These are phyloP conservation scores for Pelargonium hybrid DNA, from an alignment of 441 rosid genomes.

Conservation along the genomic window DNA sequence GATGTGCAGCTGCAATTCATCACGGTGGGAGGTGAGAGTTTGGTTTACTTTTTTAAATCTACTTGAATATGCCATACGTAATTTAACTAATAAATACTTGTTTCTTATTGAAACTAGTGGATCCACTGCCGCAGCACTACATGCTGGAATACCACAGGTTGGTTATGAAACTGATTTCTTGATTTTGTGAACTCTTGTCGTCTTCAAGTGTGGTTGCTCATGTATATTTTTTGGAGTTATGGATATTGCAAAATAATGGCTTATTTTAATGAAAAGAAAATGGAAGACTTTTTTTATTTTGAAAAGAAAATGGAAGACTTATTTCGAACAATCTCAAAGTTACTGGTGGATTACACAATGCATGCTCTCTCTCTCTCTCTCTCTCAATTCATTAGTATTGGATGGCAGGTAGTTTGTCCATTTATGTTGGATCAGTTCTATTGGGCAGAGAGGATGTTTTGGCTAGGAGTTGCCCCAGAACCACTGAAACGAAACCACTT, in stretches of 20 bases:
- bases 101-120: slow-evolving; percentile 38
- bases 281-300: too few relatives aligned
- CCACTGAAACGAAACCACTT: slow-evolving; percentile 54
- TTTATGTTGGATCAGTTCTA: slow-evolving; percentile 88
- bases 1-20: slow-evolving; percentile 73
- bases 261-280: not conserved
- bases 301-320: too few relatives aligned
- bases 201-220: not conserved
- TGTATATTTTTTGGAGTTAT: not conserved
- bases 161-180: slow-evolving; percentile 17
- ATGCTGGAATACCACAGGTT: slow-evolving; percentile 83
- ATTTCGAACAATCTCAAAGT: too few relatives aligned
- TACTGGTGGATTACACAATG: too few relatives aligned
- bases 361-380: slow-evolving; percentile 5
- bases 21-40: slow-evolving; percentile 77
- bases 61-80: not conserved
- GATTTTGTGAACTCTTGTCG: not conserved
- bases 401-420: slow-evolving; percentile 68
- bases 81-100: slow-evolving; percentile 17
- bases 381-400: not conserved
- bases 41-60: slow-evolving; percentile 9
- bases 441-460: slow-evolving; percentile 86
- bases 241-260: not conserved
- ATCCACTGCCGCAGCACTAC: slow-evolving; percentile 79
- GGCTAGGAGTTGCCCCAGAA: slow-evolving; percentile 89